Base-by-base conservation (phyloP, 106 monocot genomes). In the Alisma plantagoaquatica region DNA sequence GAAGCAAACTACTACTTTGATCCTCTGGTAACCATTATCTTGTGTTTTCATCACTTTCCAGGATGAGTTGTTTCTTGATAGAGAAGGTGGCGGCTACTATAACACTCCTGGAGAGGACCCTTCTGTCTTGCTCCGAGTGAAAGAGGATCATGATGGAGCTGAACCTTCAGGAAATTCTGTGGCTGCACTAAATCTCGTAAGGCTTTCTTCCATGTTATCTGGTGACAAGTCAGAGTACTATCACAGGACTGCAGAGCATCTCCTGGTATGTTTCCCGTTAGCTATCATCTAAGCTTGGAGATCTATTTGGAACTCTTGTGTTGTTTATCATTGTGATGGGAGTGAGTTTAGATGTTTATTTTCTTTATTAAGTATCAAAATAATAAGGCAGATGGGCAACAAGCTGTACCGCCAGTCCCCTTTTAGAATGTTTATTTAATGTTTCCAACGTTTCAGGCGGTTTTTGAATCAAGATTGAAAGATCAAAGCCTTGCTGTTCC, bases 91-190 rank as follows among this genome's bases (percentile, higher is more conserved):
- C 50, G 93, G 83, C 14, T 93, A 93, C 63, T 93, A 77, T 41
- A 93, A 93, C 58, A 93, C 83, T 41, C 62, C 79, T 29, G 93
- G 93, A 29, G 83, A 93, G 66, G 87, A 93, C 49, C 93, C 87
- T 41, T 87, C 87, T 29, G 69, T 93, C 32, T 64, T 93, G 4
- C 57, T 93, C 26, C 79, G 93, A 26, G 61, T 93, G 29, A 93
- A 93, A 66, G 93, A 93, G 53, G 93, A 93, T 70, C 54, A 93
- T 74, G 93, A 93, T 80, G 93, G 93, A 29, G 83, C 93, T 23
- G 93, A 93, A 56, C 87, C 93, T 53, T 93, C 93, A 25, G 93
- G 93, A 22, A 93, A 87, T 54, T 93, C 93, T 11, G 72, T 93
- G 38, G 71, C 93, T 31, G 83, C 77, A 15, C 68, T 83, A 29